Percentiles rank a stretch among this genome's conserved stretches.
phyloP scores from a whole-genome alignment of 202 grass and related monocot species.

The Elaeis oleifera region DNA sequence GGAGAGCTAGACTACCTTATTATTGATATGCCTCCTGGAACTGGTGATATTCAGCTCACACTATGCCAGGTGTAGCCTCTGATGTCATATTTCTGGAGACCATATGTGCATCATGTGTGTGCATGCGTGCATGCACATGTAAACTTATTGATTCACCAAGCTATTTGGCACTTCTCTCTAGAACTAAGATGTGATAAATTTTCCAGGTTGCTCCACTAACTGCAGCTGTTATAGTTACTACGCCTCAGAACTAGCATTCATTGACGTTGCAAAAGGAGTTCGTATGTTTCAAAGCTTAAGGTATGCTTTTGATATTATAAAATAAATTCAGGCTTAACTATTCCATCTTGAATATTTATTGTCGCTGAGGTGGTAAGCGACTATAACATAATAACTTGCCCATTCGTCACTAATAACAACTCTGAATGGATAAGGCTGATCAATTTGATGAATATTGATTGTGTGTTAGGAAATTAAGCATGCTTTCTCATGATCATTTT shows the following conservation, averaged over 20 bases:
- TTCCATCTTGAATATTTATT: not conserved
- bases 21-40: slow-evolving; percentile 99
- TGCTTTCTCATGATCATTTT: too few species aligned
- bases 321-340: slow-evolving; percentile 4
- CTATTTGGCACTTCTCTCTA: not conserved
- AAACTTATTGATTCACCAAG: too few species aligned
- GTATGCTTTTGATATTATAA: not conserved
- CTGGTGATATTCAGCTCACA: slow-evolving; percentile 96
- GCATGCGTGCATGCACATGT: too few species aligned
- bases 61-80: slow-evolving; percentile 67
- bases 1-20: slow-evolving; percentile 96
- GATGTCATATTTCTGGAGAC: slow-evolving; percentile 13
- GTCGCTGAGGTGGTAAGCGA: too few species aligned
- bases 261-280: slow-evolving; percentile 98
- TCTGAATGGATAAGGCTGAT: too few species aligned
- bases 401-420: too few species aligned
- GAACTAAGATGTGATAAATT: slow-evolving; percentile 24
- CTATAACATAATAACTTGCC: too few species aligned
- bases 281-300: slow-evolving; percentile 57
- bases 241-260: slow-evolving; percentile 91
- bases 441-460: too few species aligned
- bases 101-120: not conserved
- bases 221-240: slow-evolving; percentile 92
- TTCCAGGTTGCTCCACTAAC: slow-evolving; percentile 86
- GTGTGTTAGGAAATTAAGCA: too few species aligned